Conservation (phyloP, 768 basidiomycete genomes). For the Leccinellum luteum region DNA sequence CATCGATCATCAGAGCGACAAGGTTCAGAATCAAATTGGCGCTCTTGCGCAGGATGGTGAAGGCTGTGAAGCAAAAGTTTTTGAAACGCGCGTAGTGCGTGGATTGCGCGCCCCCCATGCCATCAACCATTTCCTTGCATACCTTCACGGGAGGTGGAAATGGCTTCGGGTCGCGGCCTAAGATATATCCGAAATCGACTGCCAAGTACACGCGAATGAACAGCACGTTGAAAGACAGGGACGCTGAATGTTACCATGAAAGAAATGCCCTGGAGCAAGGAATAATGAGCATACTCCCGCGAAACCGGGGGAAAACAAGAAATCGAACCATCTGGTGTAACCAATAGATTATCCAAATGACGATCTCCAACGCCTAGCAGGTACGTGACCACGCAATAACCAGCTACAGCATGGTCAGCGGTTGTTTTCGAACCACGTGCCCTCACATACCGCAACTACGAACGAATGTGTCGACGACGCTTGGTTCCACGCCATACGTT, state of each 20-base stretch:
- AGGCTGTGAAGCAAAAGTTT: conserved; percentile 95
- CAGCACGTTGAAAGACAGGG: not conserved
- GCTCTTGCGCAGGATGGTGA: conserved; percentile 92
- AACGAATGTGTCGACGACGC: conserved; percentile 94
- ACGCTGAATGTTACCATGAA: conserved; percentile 69
- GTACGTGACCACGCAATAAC: conserved; percentile 97
- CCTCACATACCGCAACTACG: conserved; percentile 79
- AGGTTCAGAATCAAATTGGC: conserved; percentile 96
- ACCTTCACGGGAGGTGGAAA: conserved; percentile 98
- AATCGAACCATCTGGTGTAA: conserved; percentile 81
- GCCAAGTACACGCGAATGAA: conserved; percentile 12
- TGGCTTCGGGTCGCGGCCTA: conserved; percentile 96
- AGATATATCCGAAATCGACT: conserved; percentile 99
- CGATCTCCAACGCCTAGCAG: conserved; percentile 95
- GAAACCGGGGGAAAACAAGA: not conserved
- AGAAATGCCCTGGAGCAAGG: conserved; percentile 72
- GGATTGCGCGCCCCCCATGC: conserved; percentile 96
- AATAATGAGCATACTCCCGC: conserved; percentile 1
- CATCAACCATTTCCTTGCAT: conserved; percentile 99
- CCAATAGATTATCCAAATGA: conserved; percentile 91
- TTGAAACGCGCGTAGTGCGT: conserved; percentile 97
- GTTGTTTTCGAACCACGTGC: not conserved
- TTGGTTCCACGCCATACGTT: conserved; percentile 91
- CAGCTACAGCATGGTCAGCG: conserved; percentile 55
- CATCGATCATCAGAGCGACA: conserved; percentile 95